Evolutionary conservation across 306 rosid genomes (phyloP).

Genomic region (Inga oerstediana): DNA sequence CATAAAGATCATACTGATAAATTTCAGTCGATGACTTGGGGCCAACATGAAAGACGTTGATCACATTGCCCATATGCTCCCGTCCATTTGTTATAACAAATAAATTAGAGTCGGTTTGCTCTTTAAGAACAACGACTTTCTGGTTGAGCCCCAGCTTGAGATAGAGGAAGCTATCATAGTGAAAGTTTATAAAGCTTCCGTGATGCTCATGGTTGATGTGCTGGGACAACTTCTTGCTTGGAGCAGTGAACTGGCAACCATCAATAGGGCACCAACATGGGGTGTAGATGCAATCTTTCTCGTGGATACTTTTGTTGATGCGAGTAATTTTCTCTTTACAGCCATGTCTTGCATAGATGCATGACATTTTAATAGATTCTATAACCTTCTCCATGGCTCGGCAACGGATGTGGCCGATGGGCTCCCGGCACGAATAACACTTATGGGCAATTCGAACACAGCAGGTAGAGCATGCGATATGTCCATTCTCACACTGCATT

Average conservation of each 20-base stretch:
- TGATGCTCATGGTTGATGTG: slow-evolving; percentile 13
- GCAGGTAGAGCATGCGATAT: slow-evolving; percentile 73
- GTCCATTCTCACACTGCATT: slow-evolving; percentile 91
- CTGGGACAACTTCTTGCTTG: slow-evolving; percentile 46
- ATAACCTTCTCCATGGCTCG: slow-evolving; percentile 65
- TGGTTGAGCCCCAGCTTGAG: slow-evolving; percentile 32
- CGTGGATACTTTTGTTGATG: slow-evolving; percentile 56
- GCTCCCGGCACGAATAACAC: slow-evolving; percentile 67
- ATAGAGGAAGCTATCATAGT: slow-evolving; percentile 30
- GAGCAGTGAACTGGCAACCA: slow-evolving; percentile 53
- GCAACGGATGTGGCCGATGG: slow-evolving; percentile 78
- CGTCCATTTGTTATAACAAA: slow-evolving; percentile 47
- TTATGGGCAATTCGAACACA: slow-evolving; percentile 53
- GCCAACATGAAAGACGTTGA: slow-evolving; percentile 55
- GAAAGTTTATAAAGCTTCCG: slow-evolving; percentile 44
- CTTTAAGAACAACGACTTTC: slow-evolving; percentile 53
- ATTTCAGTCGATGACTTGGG: slow-evolving; percentile 33
- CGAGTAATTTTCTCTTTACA: slow-evolving; percentile 48
- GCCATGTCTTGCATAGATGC: slow-evolving; percentile 58
- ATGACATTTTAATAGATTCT: slow-evolving; percentile 66
- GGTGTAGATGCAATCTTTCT: slow-evolving; percentile 46
- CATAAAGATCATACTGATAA: slow-evolving; percentile 56
- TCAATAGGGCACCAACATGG: slow-evolving; percentile 54
- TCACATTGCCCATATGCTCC: slow-evolving; percentile 47
- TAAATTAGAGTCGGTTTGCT: slow-evolving; percentile 41